Percentiles rank a stretch among this genome's conserved stretches.
Conservation (phyloP, 495 filamentous ascomycete genomes). For the Annulohypoxylon bovei region DNA sequence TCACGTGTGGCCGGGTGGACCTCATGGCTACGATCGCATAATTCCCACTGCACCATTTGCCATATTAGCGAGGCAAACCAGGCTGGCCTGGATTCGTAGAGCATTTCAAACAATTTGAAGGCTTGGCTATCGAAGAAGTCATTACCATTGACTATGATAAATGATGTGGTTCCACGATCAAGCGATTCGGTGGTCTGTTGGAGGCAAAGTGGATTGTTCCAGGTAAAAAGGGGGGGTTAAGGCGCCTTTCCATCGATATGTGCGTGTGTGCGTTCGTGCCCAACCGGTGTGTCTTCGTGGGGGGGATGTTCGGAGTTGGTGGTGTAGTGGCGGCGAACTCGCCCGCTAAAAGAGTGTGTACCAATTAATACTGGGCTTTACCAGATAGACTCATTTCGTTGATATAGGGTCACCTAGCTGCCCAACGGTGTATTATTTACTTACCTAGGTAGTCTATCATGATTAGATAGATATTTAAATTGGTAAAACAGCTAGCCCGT, state of each 20-base stretch:
- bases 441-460: conserved; percentile 10
- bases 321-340: conserved; percentile 3
- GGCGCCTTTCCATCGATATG: neutral
- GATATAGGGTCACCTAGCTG: neutral
- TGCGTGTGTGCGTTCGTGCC: neutral
- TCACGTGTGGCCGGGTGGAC: conserved; percentile 51
- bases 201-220: conserved; percentile 19
- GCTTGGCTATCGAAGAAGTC: conserved; percentile 26
- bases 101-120: conserved; percentile 33
- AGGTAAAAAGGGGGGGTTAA: conserved; percentile 1
- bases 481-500: neutral
- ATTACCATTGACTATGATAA: conserved; percentile 17
- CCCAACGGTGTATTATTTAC: conserved; percentile 17
- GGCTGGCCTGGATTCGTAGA: conserved; percentile 47
- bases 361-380: conserved; percentile 6
- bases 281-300: conserved; percentile 5
- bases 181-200: conserved; percentile 22
- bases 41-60: conserved; percentile 45
- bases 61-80: conserved; percentile 43
- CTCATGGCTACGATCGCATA: conserved; percentile 48
- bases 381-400: conserved; percentile 17
- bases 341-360: conserved; percentile 12
- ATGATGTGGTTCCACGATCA: conserved; percentile 33
- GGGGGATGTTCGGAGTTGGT: neutral
- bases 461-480: conserved; percentile 22